These are phyloP conservation scores for Parathielavia hyrcaniae DNA, from an alignment of 495 filamentous ascomycete genomes.

Conservation along the genomic window DNA sequence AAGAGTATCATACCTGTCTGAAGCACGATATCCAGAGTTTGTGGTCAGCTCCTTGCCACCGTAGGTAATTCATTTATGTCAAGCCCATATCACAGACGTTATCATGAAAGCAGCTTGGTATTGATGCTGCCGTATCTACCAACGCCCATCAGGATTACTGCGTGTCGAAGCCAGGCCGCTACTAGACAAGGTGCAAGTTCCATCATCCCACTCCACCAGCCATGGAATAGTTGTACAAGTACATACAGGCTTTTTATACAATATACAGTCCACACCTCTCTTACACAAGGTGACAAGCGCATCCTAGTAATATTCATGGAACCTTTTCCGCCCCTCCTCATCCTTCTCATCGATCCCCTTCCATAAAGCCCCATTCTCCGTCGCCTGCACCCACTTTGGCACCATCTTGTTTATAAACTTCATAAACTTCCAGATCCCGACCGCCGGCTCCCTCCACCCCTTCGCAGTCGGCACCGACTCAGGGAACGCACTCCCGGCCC, in stretches of 20 bases:
- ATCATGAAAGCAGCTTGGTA: no score
- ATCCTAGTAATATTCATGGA: not conserved
- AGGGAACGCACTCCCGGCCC: slow-evolving; percentile 28
- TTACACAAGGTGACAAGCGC: not conserved
- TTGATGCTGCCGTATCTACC: no score
- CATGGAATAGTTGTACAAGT: no score
- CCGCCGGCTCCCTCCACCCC: slow-evolving; percentile 17
- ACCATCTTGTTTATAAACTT: slow-evolving; percentile 20
- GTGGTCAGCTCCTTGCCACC: no score
- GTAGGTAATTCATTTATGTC: no score
- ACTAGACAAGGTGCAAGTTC: no score
- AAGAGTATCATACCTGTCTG: no score
- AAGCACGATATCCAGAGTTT: no score
- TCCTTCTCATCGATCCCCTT: not conserved
- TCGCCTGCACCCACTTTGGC: slow-evolving; percentile 19
- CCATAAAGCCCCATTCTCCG: not conserved
- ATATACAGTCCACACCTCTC: not conserved
- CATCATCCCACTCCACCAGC: no score
- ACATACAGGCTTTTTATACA: not conserved
- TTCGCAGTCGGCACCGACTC: slow-evolving; percentile 13
- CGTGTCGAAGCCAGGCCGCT: no score
- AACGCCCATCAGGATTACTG: no score
- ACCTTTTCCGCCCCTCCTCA: not conserved
- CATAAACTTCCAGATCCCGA: slow-evolving; percentile 27
- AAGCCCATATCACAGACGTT: no score